phyloP scores from a whole-genome alignment of 2,329 filamentous ascomycete genomes.

The Apiospora pterosperma region DNA sequence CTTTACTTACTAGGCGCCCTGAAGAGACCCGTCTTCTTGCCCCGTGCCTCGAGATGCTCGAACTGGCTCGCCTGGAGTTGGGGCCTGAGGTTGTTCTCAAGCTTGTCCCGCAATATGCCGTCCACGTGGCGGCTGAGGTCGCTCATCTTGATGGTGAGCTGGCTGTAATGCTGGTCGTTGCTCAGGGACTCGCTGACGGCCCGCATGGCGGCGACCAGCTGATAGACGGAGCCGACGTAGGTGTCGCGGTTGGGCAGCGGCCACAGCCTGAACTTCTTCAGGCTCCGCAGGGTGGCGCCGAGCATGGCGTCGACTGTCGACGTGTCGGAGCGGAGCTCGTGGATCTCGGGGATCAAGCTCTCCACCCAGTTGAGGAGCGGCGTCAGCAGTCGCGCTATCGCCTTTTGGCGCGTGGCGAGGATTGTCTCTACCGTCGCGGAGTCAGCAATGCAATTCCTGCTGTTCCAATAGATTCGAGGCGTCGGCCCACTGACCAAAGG shows the following conservation, averaged over 20 bases:
- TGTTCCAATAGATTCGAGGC: neutral
- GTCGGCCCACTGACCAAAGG: neutral
- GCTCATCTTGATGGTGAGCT: neutral
- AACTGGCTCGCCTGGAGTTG: neutral
- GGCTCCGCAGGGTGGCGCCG: conserved; percentile 10
- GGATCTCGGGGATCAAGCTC: neutral
- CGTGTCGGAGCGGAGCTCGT: neutral
- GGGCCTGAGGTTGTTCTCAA: neutral
- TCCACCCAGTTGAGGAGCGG: neutral
- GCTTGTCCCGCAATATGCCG: neutral
- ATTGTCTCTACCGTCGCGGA: neutral
- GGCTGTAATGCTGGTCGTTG: conserved; percentile 3
- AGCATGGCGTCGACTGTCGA: conserved; percentile 9
- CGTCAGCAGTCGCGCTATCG: neutral
- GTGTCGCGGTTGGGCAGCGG: conserved; percentile 5
- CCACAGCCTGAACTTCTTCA: conserved; percentile 7
- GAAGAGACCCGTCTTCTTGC: conserved; percentile 1
- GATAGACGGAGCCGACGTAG: neutral
- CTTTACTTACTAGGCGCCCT: neutral
- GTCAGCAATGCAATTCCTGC: too few species aligned
- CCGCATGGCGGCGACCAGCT: neutral
- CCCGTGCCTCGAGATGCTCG: conserved; percentile 6
- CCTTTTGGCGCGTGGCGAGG: neutral
- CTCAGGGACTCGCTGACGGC: neutral
- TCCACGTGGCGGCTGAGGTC: neutral